Evolutionary conservation across 2,329 filamentous ascomycete species (phyloP).

Genomic region (Verticillium nonalfalfae): DNA sequence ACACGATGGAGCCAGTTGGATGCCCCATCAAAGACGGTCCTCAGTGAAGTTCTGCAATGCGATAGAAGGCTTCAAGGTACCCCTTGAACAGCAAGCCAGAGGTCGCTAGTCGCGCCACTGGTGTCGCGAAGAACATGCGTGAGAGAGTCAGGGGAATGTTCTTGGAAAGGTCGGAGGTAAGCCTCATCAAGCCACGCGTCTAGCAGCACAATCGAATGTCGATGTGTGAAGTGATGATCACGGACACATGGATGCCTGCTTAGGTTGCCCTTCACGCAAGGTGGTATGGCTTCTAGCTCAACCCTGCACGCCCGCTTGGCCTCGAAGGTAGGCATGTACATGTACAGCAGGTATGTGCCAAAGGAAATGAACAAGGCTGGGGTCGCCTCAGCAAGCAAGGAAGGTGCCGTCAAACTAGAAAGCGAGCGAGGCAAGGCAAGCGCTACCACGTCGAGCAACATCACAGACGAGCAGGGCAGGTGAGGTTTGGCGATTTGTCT

Average conservation of each 20-base stretch:
- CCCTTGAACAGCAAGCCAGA: neutral
- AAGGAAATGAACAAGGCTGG: no score
- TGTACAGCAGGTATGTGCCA: no score
- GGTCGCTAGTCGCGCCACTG: neutral
- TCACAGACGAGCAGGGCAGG: neutral
- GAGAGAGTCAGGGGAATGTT: neutral
- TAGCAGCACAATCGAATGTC: no score
- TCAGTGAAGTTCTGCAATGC: neutral
- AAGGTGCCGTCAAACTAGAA: neutral
- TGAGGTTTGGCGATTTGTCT: neutral
- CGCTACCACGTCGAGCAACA: neutral
- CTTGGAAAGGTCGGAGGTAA: neutral
- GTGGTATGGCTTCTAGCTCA: no score
- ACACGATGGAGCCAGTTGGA: no score
- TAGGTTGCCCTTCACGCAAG: no score
- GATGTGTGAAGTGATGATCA: no score
- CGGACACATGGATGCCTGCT: no score
- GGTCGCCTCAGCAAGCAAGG: neutral
- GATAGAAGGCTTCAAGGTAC: neutral
- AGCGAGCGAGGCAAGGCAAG: neutral
- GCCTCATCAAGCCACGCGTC: neutral
- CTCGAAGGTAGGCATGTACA: no score
- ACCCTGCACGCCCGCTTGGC: no score
- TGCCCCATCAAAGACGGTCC: neutral
- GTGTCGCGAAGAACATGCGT: neutral